Base-by-base conservation (phyloP, 1,139 yeast genomes). In the Taphrina flavorubra region DNA sequence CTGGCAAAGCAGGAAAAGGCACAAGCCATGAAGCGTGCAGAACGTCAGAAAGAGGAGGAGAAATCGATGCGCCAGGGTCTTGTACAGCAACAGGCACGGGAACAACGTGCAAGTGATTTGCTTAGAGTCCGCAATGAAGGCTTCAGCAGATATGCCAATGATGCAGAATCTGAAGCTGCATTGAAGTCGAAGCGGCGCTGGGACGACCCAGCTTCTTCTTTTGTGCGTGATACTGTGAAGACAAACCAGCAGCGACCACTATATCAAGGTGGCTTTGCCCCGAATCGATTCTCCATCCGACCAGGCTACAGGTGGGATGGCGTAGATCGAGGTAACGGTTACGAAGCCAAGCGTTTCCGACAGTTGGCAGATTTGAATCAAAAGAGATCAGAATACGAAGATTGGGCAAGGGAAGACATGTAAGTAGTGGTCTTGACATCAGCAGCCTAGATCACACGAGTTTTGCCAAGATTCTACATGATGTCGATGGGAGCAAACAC, bases 241-340 rank as follows among this genome's bases (percentile, higher is more conserved):
- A 13, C 47, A 13, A 20, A 18, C 2, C 53, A 56, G 20, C 69
- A 64, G 16, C 62, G 65, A 44, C 82, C 82, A 69, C 74, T 81
- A 36, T 87, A 82, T 72, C 80, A 81, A 20, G 86, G 89, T 0
- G 74, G 81, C 0, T 85, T 79, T 68, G 85, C 90, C 0, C 85
- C 85, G 36, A 92, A 92, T 75, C 78, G 98, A 71, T 92, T 90
- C 77, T 84, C 84, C 3, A 87, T 92, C 20, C 79, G 80, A 6
- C 96, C 97, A 0, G 97, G 98, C 0, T 81, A 82, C 72, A 81
- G 90, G 69, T 92, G 98, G 98, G 98, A 92, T 76, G 98, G 98
- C 0, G 87, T 92, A 0, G 95, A 91, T 77, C 80, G 98, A 70
- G 86, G 96, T 0, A 92, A 88, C 76, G 97, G 97, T n/a, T 92